A percentile compares a stretch with the other conserved stretches of the same genome.
Evolutionary conservation across 805 yeast genomes (phyloP).

Genomic region (Lachancea waltii): DNA sequence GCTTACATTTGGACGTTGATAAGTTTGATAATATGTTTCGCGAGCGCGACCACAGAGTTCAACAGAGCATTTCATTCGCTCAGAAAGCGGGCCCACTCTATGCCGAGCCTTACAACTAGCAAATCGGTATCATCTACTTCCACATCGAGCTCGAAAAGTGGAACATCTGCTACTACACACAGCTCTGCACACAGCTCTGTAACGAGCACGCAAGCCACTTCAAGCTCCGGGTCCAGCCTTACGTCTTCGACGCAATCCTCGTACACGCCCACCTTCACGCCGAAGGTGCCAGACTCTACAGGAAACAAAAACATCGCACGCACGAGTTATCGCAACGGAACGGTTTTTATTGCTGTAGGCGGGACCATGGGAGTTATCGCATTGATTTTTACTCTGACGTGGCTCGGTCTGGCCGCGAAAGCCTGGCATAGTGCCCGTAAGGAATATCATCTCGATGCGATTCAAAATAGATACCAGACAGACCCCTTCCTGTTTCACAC

Average conservation of each 20-base stretch:
- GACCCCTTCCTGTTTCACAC: slow-evolving; percentile 17
- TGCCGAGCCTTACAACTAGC: not conserved
- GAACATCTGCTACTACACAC: not conserved
- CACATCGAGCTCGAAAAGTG: not conserved
- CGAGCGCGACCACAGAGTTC: not conserved
- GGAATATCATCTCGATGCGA: slow-evolving; percentile 20
- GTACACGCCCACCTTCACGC: slow-evolving; percentile 15
- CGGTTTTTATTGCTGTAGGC: slow-evolving; percentile 76
- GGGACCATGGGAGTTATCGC: slow-evolving; percentile 53
- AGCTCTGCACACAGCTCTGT: too few relatives aligned
- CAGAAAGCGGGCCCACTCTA: not conserved
- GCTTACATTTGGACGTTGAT: too few relatives aligned
- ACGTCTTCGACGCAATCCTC: slow-evolving; percentile 12
- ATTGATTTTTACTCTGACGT: slow-evolving; percentile 17
- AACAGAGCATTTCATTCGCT: not conserved
- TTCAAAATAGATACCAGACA: slow-evolving; percentile 16
- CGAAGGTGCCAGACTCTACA: slow-evolving; percentile 20
- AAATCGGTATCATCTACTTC: not conserved
- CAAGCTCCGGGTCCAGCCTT: too few relatives aligned
- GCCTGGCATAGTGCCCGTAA: slow-evolving; percentile 26
- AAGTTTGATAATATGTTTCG: not conserved
- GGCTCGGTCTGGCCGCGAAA: slow-evolving; percentile 22
- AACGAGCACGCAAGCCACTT: too few relatives aligned
- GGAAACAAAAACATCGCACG: slow-evolving; percentile 52
- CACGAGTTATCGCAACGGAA: slow-evolving; percentile 51